Percentiles rank a stretch among this genome's conserved stretches.
These are phyloP conservation scores for Trametes cubensis DNA, from an alignment of 768 basidiomycete species.

Conservation along the genomic window DNA sequence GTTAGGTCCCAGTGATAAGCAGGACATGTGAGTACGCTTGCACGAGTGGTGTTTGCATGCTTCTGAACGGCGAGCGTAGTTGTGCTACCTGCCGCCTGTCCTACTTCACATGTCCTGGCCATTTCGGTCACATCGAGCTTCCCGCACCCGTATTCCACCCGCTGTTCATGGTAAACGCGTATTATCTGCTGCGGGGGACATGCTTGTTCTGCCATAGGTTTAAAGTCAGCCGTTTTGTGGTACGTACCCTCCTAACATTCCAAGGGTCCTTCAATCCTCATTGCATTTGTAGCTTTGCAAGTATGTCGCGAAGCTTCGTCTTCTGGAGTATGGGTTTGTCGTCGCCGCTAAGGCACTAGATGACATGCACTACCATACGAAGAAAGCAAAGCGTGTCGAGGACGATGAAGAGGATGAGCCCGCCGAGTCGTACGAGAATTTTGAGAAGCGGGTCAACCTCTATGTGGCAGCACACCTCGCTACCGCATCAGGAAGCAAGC, in stretches of 20 bases:
- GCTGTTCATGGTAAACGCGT: conserved; percentile 91
- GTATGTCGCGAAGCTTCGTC: conserved; percentile 82
- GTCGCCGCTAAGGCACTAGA: conserved; percentile 80
- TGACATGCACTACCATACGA: conserved; percentile 53
- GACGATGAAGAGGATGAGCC: conserved; percentile 47
- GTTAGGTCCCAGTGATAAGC: conserved; percentile 84
- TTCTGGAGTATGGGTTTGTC: conserved; percentile 88
- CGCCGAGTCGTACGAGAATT: conserved; percentile 64
- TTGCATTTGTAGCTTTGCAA: conserved; percentile 61
- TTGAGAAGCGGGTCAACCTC: conserved; percentile 61
- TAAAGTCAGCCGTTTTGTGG: conserved; percentile 75
- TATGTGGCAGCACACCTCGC: conserved; percentile 60
- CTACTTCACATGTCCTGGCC: conserved; percentile 95
- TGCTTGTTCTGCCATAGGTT: conserved; percentile 96
- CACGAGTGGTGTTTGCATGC: conserved; percentile 2
- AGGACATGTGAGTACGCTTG: conserved; percentile 77
- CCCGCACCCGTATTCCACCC: conserved; percentile 96
- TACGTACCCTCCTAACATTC: conserved; percentile 39
- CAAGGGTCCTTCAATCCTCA: neutral
- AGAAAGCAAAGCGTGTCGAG: conserved; percentile 42
- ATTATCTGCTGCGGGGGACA: conserved; percentile 79
- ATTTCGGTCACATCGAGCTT: conserved; percentile 97
- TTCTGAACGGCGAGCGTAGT: conserved; percentile 45
- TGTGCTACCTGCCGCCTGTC: conserved; percentile 92
- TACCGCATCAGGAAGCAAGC: conserved; percentile 53